Percentiles rank a stretch among this genome's conserved stretches.
Conservation (phyloP, 2,329 filamentous ascomycete species). For the Sphaceloma murrayae region DNA sequence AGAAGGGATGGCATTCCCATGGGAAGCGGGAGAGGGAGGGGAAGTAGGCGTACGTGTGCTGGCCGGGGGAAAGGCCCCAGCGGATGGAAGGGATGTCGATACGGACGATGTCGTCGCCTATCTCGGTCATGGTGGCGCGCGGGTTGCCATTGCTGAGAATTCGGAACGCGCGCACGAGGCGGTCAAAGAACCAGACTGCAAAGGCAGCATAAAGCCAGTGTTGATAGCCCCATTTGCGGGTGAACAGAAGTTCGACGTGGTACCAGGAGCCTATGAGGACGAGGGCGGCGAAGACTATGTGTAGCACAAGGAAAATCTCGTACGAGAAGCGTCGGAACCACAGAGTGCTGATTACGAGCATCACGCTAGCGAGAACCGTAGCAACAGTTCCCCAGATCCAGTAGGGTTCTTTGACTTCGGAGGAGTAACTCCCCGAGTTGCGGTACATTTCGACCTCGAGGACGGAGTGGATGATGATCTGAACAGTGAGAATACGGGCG, state of each 20-base stretch:
- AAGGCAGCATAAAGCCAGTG: slow-evolving; percentile 38
- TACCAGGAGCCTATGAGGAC: slow-evolving; percentile 37
- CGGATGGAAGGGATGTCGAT: slow-evolving; percentile 36
- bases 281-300: slow-evolving; percentile 36
- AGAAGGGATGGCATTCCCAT: slow-evolving; percentile 51
- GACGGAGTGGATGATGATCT: slow-evolving; percentile 41
- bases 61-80: slow-evolving; percentile 28
- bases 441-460: slow-evolving; percentile 33
- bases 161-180: slow-evolving; percentile 33
- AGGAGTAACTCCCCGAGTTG: slow-evolving; percentile 24
- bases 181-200: slow-evolving; percentile 41
- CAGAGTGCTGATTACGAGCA: slow-evolving; percentile 30
- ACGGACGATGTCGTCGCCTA: slow-evolving; percentile 29
- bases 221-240: slow-evolving; percentile 38
- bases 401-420: slow-evolving; percentile 27
- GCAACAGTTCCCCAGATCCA: slow-evolving; percentile 40
- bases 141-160: slow-evolving; percentile 33
- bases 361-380: slow-evolving; percentile 27
- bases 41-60: slow-evolving; percentile 43
- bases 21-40: slow-evolving; percentile 33
- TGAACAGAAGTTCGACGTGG: slow-evolving; percentile 33
- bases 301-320: slow-evolving; percentile 38
- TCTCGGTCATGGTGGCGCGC: slow-evolving; percentile 31
- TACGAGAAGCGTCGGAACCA: slow-evolving; percentile 33
- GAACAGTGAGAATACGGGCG: slow-evolving; percentile 37